These are phyloP conservation scores for Trichopus zeylanicus DNA, from an alignment of 116 monocot genomes.

Conservation along the genomic window DNA sequence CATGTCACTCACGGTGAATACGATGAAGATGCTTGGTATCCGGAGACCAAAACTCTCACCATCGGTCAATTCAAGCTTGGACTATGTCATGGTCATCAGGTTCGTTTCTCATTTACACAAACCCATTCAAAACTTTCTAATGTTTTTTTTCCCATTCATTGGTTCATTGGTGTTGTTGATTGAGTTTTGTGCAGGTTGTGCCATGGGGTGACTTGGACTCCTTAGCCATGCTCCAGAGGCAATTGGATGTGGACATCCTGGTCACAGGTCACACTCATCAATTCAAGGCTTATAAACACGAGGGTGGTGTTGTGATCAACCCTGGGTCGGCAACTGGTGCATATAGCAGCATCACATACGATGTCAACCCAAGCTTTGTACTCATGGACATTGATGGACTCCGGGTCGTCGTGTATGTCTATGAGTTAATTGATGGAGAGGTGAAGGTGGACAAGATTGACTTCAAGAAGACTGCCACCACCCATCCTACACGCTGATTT, in stretches of 20 bases:
- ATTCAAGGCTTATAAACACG: constrained; percentile 98
- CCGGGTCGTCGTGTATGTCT: constrained; percentile 84
- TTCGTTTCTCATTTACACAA: constrained; percentile 12
- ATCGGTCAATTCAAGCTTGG: constrained; percentile 98
- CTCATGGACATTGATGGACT: constrained; percentile 93
- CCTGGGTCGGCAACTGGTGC: constrained; percentile 90
- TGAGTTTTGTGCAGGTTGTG: constrained; percentile 32
- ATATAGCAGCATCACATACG: constrained; percentile 81
- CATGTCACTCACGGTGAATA: constrained; percentile 84
- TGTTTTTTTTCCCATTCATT: background rate
- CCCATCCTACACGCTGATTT: background rate
- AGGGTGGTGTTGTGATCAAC: constrained; percentile 90
- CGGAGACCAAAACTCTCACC: constrained; percentile 81
- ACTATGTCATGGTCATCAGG: constrained; percentile 94
- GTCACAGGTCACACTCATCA: constrained; percentile 85
- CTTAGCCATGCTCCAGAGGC: constrained; percentile 81
- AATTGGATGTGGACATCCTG: constrained; percentile 84
- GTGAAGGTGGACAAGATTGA: constrained; percentile 94
- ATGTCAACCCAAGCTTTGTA: constrained; percentile 91
- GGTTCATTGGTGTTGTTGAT: background rate
- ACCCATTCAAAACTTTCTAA: background rate
- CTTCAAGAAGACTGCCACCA: constrained; percentile 73
- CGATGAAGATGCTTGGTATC: constrained; percentile 76
- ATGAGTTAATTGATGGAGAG: constrained; percentile 86
- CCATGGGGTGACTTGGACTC: constrained; percentile 95